phyloP scores from a whole-genome alignment of 441 rosid species.

The Syzygium malaccense region DNA sequence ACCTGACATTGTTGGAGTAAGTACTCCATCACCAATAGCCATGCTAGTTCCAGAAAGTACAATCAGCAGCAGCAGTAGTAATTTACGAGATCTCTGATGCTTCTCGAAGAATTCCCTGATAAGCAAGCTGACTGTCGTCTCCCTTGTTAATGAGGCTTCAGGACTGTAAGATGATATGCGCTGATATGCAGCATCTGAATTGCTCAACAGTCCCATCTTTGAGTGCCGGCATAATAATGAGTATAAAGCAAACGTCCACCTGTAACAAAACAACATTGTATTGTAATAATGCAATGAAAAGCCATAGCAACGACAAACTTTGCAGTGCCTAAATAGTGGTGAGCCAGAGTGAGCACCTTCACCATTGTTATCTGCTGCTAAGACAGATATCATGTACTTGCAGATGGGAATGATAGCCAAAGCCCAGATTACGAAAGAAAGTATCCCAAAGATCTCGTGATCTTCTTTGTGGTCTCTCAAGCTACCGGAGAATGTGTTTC shows the following conservation, averaged over 20 bases:
- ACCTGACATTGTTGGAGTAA: conserved; percentile 36
- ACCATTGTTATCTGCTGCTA: conserved; percentile 29
- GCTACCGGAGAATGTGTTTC: conserved; percentile 20
- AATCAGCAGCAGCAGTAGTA: conserved; percentile 9
- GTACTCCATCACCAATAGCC: conserved; percentile 32
- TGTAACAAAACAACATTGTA: not conserved
- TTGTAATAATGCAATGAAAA: not conserved
- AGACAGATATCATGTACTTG: conserved; percentile 26
- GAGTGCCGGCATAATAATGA: conserved; percentile 22
- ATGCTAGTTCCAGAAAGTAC: conserved; percentile 30
- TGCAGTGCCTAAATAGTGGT: not conserved
- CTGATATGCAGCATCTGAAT: conserved; percentile 2
- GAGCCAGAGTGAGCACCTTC: conserved; percentile 22
- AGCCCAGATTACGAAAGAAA: conserved; percentile 39
- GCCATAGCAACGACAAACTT: not conserved
- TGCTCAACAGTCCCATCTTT: conserved; percentile 9
- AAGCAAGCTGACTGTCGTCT: not conserved
- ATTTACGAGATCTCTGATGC: not conserved
- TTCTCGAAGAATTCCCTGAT: not conserved
- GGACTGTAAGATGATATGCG: conserved; percentile 2
- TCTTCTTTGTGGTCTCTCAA: conserved; percentile 11
- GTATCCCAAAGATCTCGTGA: conserved; percentile 20
- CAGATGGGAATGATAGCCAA: conserved; percentile 25
- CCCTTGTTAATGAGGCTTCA: conserved; percentile 2
- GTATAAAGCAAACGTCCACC: conserved; percentile 38